Conservation (phyloP, 164 flowering plant species). For the Platanus orientalis region DNA sequence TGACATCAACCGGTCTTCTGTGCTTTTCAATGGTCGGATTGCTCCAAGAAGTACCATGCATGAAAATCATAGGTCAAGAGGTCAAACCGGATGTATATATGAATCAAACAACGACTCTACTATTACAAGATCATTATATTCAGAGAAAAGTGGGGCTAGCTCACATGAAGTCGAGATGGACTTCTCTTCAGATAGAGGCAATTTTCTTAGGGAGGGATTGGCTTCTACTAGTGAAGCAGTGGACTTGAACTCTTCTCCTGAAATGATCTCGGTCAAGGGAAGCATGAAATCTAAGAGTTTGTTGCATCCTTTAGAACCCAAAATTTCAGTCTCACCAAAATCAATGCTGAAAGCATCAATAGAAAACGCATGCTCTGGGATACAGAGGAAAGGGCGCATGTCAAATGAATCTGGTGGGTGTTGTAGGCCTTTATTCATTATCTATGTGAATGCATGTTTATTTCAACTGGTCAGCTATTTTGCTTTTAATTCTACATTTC, state of each 20-base stretch:
- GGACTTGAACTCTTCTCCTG: conserved; percentile 21
- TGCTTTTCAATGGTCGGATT: conserved; percentile 18
- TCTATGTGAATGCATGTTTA: not conserved
- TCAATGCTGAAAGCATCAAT: conserved; percentile 25
- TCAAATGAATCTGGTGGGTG: conserved; percentile 42
- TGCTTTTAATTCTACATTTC: conserved; percentile 8
- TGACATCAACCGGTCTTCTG: conserved; percentile 2
- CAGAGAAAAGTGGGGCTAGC: conserved; percentile 18
- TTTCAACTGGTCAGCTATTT: not conserved
- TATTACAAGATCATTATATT: conserved; percentile 17
- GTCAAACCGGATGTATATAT: conserved; percentile 18
- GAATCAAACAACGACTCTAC: conserved; percentile 22
- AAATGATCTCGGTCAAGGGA: conserved; percentile 22
- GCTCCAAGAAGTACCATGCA: conserved; percentile 21
- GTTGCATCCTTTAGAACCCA: conserved; percentile 19
- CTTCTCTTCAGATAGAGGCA: conserved; percentile 16
- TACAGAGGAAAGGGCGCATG: conserved; percentile 23
- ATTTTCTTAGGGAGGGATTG: conserved; percentile 12
- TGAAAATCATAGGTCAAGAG: conserved; percentile 23
- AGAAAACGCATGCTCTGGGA: conserved; percentile 32
- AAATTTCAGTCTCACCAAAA: conserved; percentile 28
- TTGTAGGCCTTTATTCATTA: not conserved
- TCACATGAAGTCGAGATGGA: conserved; percentile 16
- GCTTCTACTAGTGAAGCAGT: conserved; percentile 15
- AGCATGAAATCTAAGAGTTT: conserved; percentile 25